Percentiles rank a stretch among this genome's conserved stretches.
These are phyloP conservation scores for Phytophthora pinifolia DNA, from an alignment of 352 stramenopile species.

Conservation along the genomic window DNA sequence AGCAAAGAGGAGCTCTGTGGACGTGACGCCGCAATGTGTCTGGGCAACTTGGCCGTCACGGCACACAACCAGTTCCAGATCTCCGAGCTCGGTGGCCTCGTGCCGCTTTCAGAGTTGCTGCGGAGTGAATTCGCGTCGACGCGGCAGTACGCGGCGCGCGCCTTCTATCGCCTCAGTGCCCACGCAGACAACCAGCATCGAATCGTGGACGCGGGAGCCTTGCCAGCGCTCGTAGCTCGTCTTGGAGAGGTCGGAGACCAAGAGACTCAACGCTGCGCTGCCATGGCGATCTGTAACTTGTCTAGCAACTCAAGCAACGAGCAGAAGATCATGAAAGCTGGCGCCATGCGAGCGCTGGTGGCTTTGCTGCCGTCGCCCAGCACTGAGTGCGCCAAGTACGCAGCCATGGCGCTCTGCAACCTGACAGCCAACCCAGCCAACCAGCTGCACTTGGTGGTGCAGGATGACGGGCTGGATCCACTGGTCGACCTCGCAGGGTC, in stretches of 20 bases:
- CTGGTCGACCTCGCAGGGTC: slow-evolving; percentile 82
- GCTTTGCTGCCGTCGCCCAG: slow-evolving; percentile 46
- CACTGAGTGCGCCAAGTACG: slow-evolving; percentile 79
- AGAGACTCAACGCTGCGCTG: slow-evolving; percentile 75
- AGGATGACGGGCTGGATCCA: slow-evolving; percentile 67
- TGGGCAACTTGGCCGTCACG: slow-evolving; percentile 94
- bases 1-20: slow-evolving; percentile 86
- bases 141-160: slow-evolving; percentile 80
- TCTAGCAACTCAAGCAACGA: slow-evolving; percentile 72
- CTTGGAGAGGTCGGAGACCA: slow-evolving; percentile 39
- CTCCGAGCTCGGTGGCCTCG: slow-evolving; percentile 82
- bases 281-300: slow-evolving; percentile 89
- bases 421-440: slow-evolving; percentile 91
- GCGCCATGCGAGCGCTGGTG: slow-evolving; percentile 67
- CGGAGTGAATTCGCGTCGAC: slow-evolving; percentile 64
- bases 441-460: slow-evolving; percentile 87
- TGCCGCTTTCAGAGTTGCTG: slow-evolving; percentile 81
- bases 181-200: slow-evolving; percentile 86
- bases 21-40: slow-evolving; percentile 90
- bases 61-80: slow-evolving; percentile 91
- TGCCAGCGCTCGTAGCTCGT: slow-evolving; percentile 73
- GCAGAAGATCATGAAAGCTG: slow-evolving; percentile 77
- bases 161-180: slow-evolving; percentile 90
- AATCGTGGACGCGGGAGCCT: slow-evolving; percentile 82
- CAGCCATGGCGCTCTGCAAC: slow-evolving; percentile 96